Evolutionary conservation across 208 protist species (phyloP), one percentile per base, ranked within the genome.

Genomic region (Histomonas meleagridis): DNA sequence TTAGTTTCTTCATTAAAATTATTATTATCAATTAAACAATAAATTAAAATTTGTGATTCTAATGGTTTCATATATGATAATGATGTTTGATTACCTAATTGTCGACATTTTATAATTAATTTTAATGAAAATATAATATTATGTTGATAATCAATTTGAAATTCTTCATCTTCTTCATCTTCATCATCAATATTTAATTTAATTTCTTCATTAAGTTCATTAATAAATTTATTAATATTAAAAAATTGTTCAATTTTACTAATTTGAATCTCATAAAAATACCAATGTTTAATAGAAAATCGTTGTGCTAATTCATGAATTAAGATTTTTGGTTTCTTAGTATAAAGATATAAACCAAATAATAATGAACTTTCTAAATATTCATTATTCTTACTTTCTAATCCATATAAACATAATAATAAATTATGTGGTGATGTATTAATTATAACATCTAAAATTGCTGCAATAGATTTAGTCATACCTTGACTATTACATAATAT

Each of bases 201-300:
- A 16, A 40, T n/a, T 55, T 86, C 35, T 38, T 76, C 23, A 46
- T 23, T 23, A 21, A 55, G 1, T 55, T 38, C 18, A 16, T 86
- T 7, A 0, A 86, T 12, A 26, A 86, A n/a, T 55, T 86, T 86
- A 7, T 51, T 48, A 7, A 46, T n/a, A 38, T 49, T 18, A n/a
- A 26, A 51, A 0, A 86, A 38, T 28, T 86, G 40, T 28, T 28
- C 76, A 38, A 38, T 16, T 28, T 38, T 86, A 7, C 21, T 32
- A 65, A 65, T 26, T 55, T 86, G 76, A 38, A 86, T 86, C 28
- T 86, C 46, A 49, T 86, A 86, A 28, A 86, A 86, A n/a, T 51
- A 86, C 76, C 76, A 86, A n/a, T 40, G 0, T 3, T 9, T 3
- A 10, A n/a, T 2, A 10, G 1, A 23, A 5, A 86, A 55, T 18